Conservation (phyloP, 768 basidiomycete genomes). For the Lentinula aciculospora region DNA sequence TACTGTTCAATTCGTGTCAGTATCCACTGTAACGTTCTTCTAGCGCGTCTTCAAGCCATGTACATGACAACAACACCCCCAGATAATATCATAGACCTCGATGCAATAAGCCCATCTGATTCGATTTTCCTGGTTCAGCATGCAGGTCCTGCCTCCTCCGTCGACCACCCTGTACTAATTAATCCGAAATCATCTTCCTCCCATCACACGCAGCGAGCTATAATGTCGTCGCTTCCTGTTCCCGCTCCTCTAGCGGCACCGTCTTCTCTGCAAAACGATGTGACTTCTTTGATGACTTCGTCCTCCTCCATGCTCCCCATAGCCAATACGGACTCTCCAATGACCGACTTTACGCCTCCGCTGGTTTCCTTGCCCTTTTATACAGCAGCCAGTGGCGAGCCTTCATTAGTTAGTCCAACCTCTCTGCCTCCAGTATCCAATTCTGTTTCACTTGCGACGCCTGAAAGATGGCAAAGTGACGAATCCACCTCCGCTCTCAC, state of each 20-base stretch:
- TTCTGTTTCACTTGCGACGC: neutral
- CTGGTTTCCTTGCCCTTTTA: neutral
- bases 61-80: neutral
- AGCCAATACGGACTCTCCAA: neutral
- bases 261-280: neutral
- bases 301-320: neutral
- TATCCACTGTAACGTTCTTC: neutral
- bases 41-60: neutral
- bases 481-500: neutral
- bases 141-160: neutral
- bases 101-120: neutral
- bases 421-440: neutral
- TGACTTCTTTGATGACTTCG: neutral
- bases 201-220: neutral
- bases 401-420: neutral
- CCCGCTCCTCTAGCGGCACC: neutral
- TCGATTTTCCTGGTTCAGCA: conserved; percentile 1
- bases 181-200: no score
- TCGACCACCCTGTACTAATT: no score
- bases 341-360: neutral
- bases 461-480: neutral
- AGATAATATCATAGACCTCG: conserved; percentile 2
- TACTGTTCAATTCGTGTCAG: neutral
- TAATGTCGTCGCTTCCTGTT: neutral
- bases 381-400: neutral